Conservation (phyloP, 2,329 filamentous ascomycete species). For the Thermothelomyces thermophilus region DNA sequence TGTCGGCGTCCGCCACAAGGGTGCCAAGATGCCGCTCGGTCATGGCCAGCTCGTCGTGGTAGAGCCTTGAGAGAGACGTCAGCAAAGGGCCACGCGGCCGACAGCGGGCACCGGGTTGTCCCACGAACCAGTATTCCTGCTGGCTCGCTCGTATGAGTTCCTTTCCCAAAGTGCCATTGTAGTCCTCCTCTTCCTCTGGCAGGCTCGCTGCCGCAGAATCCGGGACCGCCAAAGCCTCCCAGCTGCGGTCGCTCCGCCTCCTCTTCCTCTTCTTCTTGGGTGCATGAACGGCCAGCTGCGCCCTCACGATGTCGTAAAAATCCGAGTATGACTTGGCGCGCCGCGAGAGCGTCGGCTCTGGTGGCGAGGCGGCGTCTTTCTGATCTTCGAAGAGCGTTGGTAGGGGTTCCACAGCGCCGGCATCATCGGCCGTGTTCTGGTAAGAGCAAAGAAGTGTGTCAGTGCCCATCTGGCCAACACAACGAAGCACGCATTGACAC, state of each 20-base stretch:
- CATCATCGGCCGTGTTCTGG: conserved; percentile 48
- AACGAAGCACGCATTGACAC: background rate
- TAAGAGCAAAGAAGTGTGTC: conserved; percentile 9
- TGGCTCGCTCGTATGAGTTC: conserved; percentile 75
- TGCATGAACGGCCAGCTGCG: conserved; percentile 49
- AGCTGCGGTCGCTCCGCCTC: conserved; percentile 39
- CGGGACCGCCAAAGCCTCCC: conserved; percentile 44
- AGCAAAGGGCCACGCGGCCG: conserved; percentile 21
- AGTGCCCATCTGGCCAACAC: background rate
- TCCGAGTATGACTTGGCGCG: conserved; percentile 74
- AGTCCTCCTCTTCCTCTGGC: conserved; percentile 24
- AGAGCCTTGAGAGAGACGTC: conserved; percentile 47
- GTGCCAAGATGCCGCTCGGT: conserved; percentile 77
- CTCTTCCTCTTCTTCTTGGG: conserved; percentile 34
- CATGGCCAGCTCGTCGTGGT: conserved; percentile 72
- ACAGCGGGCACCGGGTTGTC: background rate
- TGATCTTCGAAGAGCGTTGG: conserved; percentile 52
- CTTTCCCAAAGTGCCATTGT: conserved; percentile 55
- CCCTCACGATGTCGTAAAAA: conserved; percentile 59
- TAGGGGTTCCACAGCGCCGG: conserved; percentile 49
- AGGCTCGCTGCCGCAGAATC: conserved; percentile 25
- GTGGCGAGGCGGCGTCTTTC: conserved; percentile 51
- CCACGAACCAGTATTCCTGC: conserved; percentile 69
- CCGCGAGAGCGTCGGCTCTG: conserved; percentile 56
- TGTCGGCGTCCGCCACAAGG: conserved; percentile 69